Evolutionary conservation across 192 early-diverging fungal genomes (phyloP).

Genomic region (Coemansia sp.): DNA sequence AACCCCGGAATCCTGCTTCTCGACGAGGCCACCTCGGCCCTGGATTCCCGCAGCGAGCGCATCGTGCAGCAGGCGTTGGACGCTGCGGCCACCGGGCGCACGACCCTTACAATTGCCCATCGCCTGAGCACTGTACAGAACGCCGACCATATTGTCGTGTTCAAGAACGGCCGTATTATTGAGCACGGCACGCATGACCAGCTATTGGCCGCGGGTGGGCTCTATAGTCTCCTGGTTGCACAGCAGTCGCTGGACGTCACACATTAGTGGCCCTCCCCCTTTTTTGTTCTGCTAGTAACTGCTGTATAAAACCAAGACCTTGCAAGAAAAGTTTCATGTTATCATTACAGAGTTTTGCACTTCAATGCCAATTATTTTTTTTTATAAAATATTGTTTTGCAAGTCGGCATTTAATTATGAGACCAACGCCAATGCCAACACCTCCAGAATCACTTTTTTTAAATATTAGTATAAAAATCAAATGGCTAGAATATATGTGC

Average conservation of each 20-base stretch:
- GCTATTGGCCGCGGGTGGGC: constrained; percentile 56
- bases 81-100: constrained; percentile 62
- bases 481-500: too few species aligned
- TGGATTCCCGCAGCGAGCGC: constrained; percentile 79
- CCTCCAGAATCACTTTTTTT: too few species aligned
- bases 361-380: too few species aligned
- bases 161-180: constrained; percentile 60
- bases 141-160: constrained; percentile 72
- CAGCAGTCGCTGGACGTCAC: constrained; percentile 61
- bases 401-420: too few species aligned
- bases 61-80: constrained; percentile 82
- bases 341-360: too few species aligned
- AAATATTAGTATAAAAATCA: too few species aligned
- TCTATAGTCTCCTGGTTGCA: constrained; percentile 62
- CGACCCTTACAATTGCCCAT: constrained; percentile 75
- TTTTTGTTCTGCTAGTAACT: too few species aligned
- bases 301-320: too few species aligned
- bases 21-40: constrained; percentile 82
- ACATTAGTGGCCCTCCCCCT: too few species aligned
- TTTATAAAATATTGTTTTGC: too few species aligned
- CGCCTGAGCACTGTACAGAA: constrained; percentile 82
- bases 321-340: too few species aligned
- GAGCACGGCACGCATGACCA: constrained; percentile 71
- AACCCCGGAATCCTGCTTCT: constrained; percentile 71
- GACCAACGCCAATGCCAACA: too few species aligned